Evolutionary conservation across 192 early-diverging fungal genomes (phyloP).

Genomic region (Coemansia sp.): DNA sequence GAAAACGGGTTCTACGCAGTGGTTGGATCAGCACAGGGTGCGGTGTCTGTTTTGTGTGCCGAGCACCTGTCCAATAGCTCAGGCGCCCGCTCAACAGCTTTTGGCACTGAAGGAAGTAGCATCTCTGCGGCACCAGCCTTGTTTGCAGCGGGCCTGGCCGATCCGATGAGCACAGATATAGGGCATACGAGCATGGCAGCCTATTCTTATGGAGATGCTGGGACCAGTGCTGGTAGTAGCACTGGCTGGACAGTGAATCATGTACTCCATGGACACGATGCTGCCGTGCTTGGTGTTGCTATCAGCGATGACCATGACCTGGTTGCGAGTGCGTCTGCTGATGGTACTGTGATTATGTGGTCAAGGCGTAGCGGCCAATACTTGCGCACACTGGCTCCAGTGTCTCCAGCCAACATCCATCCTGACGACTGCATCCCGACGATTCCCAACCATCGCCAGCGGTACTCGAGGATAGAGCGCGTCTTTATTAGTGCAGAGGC

Average conservation of each 20-base stretch:
- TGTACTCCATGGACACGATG: slow-evolving; percentile 37
- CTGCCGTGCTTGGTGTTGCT: slow-evolving; percentile 32
- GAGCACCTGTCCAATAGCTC: background rate
- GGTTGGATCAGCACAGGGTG: slow-evolving; percentile 25
- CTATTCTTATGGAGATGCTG: slow-evolving; percentile 1
- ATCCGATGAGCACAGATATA: slow-evolving; percentile 35
- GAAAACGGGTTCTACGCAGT: slow-evolving; percentile 12
- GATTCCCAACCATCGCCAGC: slow-evolving; percentile 3
- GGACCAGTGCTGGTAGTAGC: background rate
- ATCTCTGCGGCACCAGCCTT: slow-evolving; percentile 12
- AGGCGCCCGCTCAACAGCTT: slow-evolving; percentile 1
- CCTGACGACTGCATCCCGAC: slow-evolving; percentile 15
- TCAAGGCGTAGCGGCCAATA: slow-evolving; percentile 24
- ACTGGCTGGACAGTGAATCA: slow-evolving; percentile 23
- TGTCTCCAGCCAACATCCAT: background rate
- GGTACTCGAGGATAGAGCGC: slow-evolving; percentile 35
- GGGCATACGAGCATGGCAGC: slow-evolving; percentile 37
- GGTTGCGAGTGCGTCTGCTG: slow-evolving; percentile 35
- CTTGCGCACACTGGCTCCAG: slow-evolving; percentile 20
- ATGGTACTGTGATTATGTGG: slow-evolving; percentile 44
- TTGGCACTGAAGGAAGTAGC: background rate
- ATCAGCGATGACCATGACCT: slow-evolving; percentile 32
- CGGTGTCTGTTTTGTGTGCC: slow-evolving; percentile 13
- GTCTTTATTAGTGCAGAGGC: slow-evolving; percentile 35
- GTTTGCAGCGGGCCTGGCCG: slow-evolving; percentile 38